Evolutionary conservation across 805 yeast species (phyloP).

Genomic region (Candida nanaspora): DNA sequence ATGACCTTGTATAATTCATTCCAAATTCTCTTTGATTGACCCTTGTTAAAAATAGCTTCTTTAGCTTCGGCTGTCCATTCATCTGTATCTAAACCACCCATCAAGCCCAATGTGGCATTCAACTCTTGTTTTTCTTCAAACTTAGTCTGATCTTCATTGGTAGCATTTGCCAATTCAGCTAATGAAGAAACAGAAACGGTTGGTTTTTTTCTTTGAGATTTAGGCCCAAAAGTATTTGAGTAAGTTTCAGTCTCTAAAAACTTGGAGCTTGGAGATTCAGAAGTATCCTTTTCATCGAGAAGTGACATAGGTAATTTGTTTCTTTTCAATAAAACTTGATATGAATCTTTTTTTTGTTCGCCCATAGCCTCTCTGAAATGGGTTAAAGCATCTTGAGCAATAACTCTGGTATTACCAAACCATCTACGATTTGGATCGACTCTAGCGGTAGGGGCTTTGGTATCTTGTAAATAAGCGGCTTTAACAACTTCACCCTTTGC

Average conservation of each 20-base stretch:
- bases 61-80: conserved; percentile 88
- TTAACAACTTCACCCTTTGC: conserved; percentile 79
- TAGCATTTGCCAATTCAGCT: conserved; percentile 62
- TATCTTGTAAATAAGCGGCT: conserved; percentile 85
- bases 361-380: conserved; percentile 95
- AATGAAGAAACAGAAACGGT: conserved; percentile 67
- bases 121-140: conserved; percentile 74
- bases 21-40: conserved; percentile 98
- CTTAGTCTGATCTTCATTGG: conserved; percentile 48
- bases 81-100: conserved; percentile 68
- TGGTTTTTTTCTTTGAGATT: conserved; percentile 88
- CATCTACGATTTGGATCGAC: conserved; percentile 95
- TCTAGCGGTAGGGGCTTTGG: conserved; percentile 83
- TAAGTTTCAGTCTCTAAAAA: conserved; percentile 87
- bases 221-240: conserved; percentile 84
- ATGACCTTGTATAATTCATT: conserved; percentile 94
- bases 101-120: conserved; percentile 67
- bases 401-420: conserved; percentile 97
- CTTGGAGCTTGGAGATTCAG: conserved; percentile 68
- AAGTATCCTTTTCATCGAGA: conserved; percentile 76
- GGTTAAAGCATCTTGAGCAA: conserved; percentile 90
- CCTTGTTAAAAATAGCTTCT: conserved; percentile 92
- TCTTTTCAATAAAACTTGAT: conserved; percentile 80
- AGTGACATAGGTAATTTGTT: conserved; percentile 95
- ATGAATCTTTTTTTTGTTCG: conserved; percentile 71